Percentiles rank a stretch among this genome's conserved stretches.
These are phyloP conservation scores for Calocera viscosa DNA, from an alignment of 768 basidiomycete species.

Conservation along the genomic window DNA sequence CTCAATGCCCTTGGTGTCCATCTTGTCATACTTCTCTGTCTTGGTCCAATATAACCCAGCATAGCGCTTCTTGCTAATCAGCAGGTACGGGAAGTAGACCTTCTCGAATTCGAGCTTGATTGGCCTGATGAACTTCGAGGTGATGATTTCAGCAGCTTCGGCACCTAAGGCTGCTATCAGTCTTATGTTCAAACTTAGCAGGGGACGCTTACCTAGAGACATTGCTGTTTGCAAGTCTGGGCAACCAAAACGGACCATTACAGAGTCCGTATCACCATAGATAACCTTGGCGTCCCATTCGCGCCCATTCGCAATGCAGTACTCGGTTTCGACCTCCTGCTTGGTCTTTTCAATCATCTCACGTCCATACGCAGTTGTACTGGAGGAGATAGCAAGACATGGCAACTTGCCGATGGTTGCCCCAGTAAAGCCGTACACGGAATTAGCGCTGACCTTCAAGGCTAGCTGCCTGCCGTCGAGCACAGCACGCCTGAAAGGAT, in stretches of 20 bases:
- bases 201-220: conserved; percentile 54
- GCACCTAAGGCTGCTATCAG: conserved; percentile 42
- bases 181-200: conserved; percentile 2
- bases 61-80: conserved; percentile 98
- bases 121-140: conserved; percentile 79
- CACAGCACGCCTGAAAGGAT: conserved; percentile 94
- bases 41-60: conserved; percentile 97
- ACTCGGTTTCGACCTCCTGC: conserved; percentile 84
- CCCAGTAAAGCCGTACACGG: conserved; percentile 97
- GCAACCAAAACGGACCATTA: conserved; percentile 96
- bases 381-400: conserved; percentile 90
- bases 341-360: conserved; percentile 99
- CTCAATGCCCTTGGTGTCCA: conserved; percentile 99
- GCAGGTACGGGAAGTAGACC: conserved; percentile 93
- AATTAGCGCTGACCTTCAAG: conserved; percentile 96
- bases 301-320: conserved; percentile 72
- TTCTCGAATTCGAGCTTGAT: conserved; percentile 99
- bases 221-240: conserved; percentile 77
- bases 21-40: conserved; percentile 92
- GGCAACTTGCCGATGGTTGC: conserved; percentile 95
- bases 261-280: conserved; percentile 98
- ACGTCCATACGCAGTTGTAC: conserved; percentile 89
- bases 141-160: conserved; percentile 86
- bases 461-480: conserved; percentile 95
- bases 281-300: conserved; percentile 84